These are phyloP conservation scores for Dendrocalamus sinicus DNA, from an alignment of 176 grass and related monocot genomes.

Conservation along the genomic window DNA sequence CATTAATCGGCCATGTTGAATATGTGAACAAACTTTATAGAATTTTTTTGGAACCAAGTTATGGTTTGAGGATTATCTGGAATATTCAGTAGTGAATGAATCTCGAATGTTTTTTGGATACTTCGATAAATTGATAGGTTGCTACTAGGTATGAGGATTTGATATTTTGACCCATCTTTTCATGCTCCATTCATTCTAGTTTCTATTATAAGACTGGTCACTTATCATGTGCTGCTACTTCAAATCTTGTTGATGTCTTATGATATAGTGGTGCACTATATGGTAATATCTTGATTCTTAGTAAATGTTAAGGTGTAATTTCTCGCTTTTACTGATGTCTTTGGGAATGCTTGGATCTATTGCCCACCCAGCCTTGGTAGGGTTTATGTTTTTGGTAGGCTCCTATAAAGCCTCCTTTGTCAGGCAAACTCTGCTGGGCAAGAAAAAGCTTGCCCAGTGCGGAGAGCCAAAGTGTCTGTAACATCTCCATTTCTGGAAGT, in stretches of 20 bases:
- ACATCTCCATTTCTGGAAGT: too few species aligned
- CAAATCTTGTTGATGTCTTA: background rate
- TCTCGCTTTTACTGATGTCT: background rate
- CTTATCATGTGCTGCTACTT: background rate
- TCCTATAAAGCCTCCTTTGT: background rate
- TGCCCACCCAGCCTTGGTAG: background rate
- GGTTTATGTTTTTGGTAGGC: background rate
- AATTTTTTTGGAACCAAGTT: background rate
- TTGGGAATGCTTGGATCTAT: background rate
- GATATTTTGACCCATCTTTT: background rate
- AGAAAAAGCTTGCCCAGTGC: background rate
- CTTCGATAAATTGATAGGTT: background rate
- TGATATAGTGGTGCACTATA: background rate
- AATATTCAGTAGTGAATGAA: background rate
- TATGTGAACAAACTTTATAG: background rate
- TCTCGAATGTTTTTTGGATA: background rate
- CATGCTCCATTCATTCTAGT: background rate
- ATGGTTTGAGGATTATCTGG: background rate
- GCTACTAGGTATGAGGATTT: background rate
- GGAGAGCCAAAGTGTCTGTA: background rate
- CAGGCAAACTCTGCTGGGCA: background rate
- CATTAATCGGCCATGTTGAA: background rate
- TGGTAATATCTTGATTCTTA: background rate
- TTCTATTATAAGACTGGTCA: background rate
- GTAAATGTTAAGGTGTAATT: background rate